A percentile compares a stretch with the other conserved stretches of the same genome.
Evolutionary conservation across 768 basidiomycete genomes (phyloP).

Genomic region (Tremella fuciformis): DNA sequence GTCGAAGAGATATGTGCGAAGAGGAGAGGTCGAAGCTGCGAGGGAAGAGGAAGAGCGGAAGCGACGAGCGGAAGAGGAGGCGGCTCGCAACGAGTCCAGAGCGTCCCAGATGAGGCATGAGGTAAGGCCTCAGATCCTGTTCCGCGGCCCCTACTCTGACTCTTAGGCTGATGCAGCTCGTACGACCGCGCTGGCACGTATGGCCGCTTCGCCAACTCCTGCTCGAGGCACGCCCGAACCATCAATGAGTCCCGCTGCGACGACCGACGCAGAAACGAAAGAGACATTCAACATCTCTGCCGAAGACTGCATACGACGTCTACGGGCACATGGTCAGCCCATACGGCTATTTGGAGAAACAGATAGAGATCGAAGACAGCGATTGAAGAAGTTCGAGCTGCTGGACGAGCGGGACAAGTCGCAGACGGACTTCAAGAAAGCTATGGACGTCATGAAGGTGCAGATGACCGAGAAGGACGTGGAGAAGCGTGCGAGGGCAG

Average conservation of each 20-base stretch:
- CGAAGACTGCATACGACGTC: constrained; percentile 82
- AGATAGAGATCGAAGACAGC: constrained; percentile 85
- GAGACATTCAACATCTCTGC: constrained; percentile 81
- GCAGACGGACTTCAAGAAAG: constrained; percentile 76
- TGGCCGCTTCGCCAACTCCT: constrained; percentile 25
- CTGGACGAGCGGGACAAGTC: constrained; percentile 66
- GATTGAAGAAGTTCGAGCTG: constrained; percentile 87
- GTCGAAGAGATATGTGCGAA: constrained; percentile 77
- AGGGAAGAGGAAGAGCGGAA: constrained; percentile 54
- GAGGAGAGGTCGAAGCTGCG: constrained; percentile 76
- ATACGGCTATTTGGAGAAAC: constrained; percentile 91
- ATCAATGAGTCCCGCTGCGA: constrained; percentile 19
- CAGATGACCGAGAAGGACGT: constrained; percentile 56
- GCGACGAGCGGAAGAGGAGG: constrained; percentile 31
- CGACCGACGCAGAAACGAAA: constrained; percentile 22
- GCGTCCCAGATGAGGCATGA: constrained; percentile 37
- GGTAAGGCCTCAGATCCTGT: constrained; percentile 5
- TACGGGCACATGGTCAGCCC: constrained; percentile 88
- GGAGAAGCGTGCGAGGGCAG: constrained; percentile 13
- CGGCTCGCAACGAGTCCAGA: constrained; percentile 43
- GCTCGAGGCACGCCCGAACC: constrained; percentile 56
- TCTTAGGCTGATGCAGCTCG: constrained; percentile 25
- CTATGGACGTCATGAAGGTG: constrained; percentile 59
- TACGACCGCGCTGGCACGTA: constrained; percentile 21
- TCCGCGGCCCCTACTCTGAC: neutral